Percentiles rank a stretch among this genome's conserved stretches.
Evolutionary conservation across 306 rosid genomes (phyloP).

Genomic region (Quercus parvula): DNA sequence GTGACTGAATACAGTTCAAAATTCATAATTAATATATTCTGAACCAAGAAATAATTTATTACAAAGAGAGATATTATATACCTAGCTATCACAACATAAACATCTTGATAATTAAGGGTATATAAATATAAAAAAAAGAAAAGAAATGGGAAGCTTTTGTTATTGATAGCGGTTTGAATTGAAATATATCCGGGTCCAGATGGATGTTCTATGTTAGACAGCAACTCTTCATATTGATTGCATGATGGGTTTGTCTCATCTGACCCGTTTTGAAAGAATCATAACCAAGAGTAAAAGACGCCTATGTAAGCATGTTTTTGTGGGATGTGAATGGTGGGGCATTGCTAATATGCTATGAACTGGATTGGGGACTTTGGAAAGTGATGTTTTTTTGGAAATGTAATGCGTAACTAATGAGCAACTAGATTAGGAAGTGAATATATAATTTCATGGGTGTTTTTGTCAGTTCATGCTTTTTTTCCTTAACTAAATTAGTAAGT

Average conservation of each 20-base stretch:
- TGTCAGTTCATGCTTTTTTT: constrained; percentile 15
- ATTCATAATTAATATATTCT: no score
- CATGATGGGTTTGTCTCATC: neutral
- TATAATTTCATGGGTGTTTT: constrained; percentile 16
- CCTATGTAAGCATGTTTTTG: neutral
- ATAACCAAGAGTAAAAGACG: neutral
- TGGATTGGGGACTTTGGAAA: constrained; percentile 30
- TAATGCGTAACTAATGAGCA: neutral
- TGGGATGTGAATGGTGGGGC: constrained; percentile 8
- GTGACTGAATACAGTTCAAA: no score
- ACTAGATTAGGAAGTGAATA: neutral
- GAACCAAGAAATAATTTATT: no score
- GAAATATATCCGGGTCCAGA: neutral
- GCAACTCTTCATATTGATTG: neutral
- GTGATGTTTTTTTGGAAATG: constrained; percentile 18
- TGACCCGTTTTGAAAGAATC: neutral
- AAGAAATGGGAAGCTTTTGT: neutral
- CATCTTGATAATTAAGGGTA: no score
- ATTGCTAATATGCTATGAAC: constrained; percentile 17
- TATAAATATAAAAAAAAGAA: neutral
- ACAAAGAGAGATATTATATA: neutral
- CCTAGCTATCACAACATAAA: neutral
- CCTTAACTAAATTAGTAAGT: neutral
- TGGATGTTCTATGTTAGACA: neutral
- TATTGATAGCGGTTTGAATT: neutral